Evolutionary conservation across 352 stramenopile genomes (phyloP), one percentile per base, ranked within the genome.

Genomic region (Phytophthora parvispora): DNA sequence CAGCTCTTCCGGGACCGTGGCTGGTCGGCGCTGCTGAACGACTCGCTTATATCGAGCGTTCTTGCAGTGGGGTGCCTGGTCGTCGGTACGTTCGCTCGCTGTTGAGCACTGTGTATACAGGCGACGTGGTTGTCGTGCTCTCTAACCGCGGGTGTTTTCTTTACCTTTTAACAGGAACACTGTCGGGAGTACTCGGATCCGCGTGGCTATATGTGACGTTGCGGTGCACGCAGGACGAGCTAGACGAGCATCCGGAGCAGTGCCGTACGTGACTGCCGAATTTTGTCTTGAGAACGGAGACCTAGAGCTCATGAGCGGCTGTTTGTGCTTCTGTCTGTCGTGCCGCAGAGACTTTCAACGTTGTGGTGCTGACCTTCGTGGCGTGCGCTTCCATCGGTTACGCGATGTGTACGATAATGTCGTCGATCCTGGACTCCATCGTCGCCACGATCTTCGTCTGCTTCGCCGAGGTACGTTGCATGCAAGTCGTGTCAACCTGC

Each of bases 391-490:
- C 82, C 24, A 90, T 95, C 56, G 87, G 87, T 25, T 97, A 94
- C 62, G 84, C 87, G 45, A 95, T 97, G 86, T 97, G 87, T 60
- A 80, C 84, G 40, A 90, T 94, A 60, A 80, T 95, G 60, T 95
- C 87, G 50, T 92, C 87, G 8, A 84, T 95, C 28, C 67, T 97
- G 40, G 89, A 97, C 69, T 93, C 83, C 38, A 90, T 94, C 51
- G 89, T 97, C 16, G 75, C 86, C 29, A 97, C 89, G 22, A 91
- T 97, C 63, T 97, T 94, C 60, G 88, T 97, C 27, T 95, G 89
- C 72, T 95, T 97, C 69, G 89, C 89, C 16, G 85, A 93, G 83
- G 89, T 96, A 64, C 52, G 81, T 83, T 67, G 38, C 27, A 52
- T 53, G 42, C 20, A 16, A 32, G n/a, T n/a, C 9, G 7, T 67